A percentile compares a stretch with the other conserved stretches of the same genome.
These are phyloP conservation scores for Aspergillus persii DNA, from an alignment of 2,329 filamentous ascomycete genomes.

Conservation along the genomic window DNA sequence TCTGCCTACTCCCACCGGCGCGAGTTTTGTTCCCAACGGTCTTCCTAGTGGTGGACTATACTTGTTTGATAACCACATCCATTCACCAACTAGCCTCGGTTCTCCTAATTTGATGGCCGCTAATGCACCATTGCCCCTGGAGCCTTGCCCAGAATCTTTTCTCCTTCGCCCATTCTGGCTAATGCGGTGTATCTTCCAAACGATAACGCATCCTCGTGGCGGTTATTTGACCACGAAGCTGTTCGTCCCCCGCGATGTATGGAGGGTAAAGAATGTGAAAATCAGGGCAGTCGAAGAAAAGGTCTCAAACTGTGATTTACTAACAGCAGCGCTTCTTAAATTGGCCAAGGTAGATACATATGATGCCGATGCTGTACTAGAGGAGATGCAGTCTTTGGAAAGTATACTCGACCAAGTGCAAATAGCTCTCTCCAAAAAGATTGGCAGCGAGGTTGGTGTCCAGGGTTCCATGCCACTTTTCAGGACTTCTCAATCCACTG, in stretches of 20 bases:
- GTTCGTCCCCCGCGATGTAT: slow-evolving; percentile 89
- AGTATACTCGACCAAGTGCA: slow-evolving; percentile 83
- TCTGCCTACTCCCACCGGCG: slow-evolving; percentile 65
- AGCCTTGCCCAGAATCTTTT: slow-evolving; percentile 86
- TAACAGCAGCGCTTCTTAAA: slow-evolving; percentile 84
- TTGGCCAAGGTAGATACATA: slow-evolving; percentile 79
- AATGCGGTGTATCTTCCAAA: slow-evolving; percentile 92
- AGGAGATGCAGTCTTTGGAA: slow-evolving; percentile 92
- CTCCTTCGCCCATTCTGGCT: slow-evolving; percentile 96
- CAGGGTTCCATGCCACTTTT: slow-evolving; percentile 72
- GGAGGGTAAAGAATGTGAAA: slow-evolving; percentile 91
- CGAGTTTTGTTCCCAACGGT: slow-evolving; percentile 57
- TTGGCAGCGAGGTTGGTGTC: slow-evolving; percentile 90
- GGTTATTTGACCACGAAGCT: slow-evolving; percentile 89
- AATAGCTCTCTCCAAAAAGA: slow-evolving; percentile 69
- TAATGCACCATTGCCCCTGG: slow-evolving; percentile 73
- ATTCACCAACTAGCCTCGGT: slow-evolving; percentile 62
- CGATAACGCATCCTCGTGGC: slow-evolving; percentile 83
- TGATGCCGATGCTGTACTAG: slow-evolving; percentile 86
- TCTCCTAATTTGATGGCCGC: slow-evolving; percentile 62
- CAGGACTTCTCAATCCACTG: slow-evolving; percentile 57
- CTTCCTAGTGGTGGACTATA: slow-evolving; percentile 67
- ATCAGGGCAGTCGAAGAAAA: slow-evolving; percentile 91
- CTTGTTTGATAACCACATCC: slow-evolving; percentile 80
- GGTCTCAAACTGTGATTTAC: slow-evolving; percentile 81